Conservation (phyloP, 495 filamentous ascomycete genomes). For the Gamarada debralockiae region DNA sequence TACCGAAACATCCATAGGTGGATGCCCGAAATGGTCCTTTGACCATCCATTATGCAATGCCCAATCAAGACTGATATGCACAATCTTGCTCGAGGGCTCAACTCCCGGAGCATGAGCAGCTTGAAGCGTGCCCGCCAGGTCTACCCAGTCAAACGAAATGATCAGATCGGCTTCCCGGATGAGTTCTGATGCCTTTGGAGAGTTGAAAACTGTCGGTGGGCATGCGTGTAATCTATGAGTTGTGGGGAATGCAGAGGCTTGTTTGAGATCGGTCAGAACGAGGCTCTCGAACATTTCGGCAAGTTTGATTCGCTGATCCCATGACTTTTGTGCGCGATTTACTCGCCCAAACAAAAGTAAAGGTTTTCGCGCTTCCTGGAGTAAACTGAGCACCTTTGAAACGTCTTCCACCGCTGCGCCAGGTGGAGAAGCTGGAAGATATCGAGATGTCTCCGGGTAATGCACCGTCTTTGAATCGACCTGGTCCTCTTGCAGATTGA, state of each 20-base stretch:
- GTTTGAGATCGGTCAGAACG: constrained; percentile 19
- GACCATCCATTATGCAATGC: constrained; percentile 25
- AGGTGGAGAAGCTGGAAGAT: not conserved
- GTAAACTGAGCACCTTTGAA: not conserved
- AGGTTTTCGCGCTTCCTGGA: constrained; percentile 8
- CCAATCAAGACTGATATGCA: constrained; percentile 20
- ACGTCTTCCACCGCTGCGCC: not conserved
- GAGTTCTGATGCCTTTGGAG: constrained; percentile 7
- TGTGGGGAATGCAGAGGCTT: constrained; percentile 18
- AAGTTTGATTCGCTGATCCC: constrained; percentile 16
- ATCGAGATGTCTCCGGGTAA: constrained; percentile 6
- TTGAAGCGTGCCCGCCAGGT: constrained; percentile 17
- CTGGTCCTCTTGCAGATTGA: constrained; percentile 16
- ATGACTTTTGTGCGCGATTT: constrained; percentile 9
- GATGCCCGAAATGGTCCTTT: constrained; percentile 23
- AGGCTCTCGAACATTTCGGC: constrained; percentile 14
- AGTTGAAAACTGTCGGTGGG: constrained; percentile 14
- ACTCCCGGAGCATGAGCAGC: constrained; percentile 15
- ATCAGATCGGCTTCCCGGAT: constrained; percentile 23
- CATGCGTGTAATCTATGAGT: constrained; percentile 14
- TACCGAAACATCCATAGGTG: constrained; percentile 15
- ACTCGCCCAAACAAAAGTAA: constrained; percentile 19
- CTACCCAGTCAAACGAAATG: constrained; percentile 25
- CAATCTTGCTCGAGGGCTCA: constrained; percentile 10
- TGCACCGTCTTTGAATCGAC: constrained; percentile 7